phyloP scores from a whole-genome alignment of 164 flowering plant genomes.

The Stephania japonica region DNA sequence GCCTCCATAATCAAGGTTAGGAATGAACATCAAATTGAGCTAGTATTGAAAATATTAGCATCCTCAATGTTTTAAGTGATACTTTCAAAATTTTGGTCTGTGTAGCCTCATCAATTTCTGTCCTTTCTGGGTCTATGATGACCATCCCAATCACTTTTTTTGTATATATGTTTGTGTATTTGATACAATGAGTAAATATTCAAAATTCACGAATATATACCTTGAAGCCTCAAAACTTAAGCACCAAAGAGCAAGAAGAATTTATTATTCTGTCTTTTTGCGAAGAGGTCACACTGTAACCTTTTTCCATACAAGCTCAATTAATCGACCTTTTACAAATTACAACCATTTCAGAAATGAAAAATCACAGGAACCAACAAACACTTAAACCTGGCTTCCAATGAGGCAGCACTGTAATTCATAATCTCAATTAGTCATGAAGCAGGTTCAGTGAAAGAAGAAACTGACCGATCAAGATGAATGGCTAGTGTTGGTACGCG shows the following conservation, averaged over 20 bases:
- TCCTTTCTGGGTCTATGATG: neutral
- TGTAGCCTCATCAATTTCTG: neutral
- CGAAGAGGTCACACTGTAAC: neutral
- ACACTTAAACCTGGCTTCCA: neutral
- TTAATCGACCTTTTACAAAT: neutral
- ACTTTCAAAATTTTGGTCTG: neutral
- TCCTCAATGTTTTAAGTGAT: neutral
- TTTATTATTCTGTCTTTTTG: neutral
- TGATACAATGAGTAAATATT: neutral
- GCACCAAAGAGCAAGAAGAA: too few species aligned
- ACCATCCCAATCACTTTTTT: neutral
- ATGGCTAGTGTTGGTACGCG: slow-evolving; percentile 91
- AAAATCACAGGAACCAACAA: neutral
- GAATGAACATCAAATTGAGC: neutral
- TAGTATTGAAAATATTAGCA: neutral
- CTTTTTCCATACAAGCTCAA: neutral
- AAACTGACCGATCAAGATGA: slow-evolving; percentile 80
- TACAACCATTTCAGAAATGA: neutral
- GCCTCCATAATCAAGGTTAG: neutral
- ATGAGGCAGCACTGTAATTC: neutral
- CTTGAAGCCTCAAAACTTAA: neutral
- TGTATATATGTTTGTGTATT: neutral
- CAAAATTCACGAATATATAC: neutral
- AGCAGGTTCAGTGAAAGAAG: slow-evolving; percentile 2
- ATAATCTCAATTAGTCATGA: neutral